A percentile compares a stretch with the other conserved stretches of the same genome.
These are phyloP conservation scores for Fusarium torulosum DNA, from an alignment of 2,329 filamentous ascomycete species.

Conservation along the genomic window DNA sequence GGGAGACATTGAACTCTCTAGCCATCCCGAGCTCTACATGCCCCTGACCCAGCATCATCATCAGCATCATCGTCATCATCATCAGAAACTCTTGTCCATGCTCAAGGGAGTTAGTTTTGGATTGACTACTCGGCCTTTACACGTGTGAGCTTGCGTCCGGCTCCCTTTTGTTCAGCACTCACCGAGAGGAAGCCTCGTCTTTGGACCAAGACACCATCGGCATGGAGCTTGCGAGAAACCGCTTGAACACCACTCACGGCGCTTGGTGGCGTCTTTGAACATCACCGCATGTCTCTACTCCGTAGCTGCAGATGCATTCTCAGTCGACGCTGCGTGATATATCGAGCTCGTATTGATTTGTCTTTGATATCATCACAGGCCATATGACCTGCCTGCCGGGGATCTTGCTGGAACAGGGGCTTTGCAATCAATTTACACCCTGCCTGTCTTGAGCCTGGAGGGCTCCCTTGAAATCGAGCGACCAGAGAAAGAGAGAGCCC, in stretches of 20 bases:
- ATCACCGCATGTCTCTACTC: constrained; percentile 27
- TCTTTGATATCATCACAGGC: constrained; percentile 16
- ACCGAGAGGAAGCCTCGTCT: neutral
- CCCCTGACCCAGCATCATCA: constrained; percentile 3
- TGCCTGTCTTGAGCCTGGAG: neutral
- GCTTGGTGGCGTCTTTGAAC: constrained; percentile 7
- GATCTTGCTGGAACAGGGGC: constrained; percentile 18
- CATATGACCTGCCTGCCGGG: constrained; percentile 14
- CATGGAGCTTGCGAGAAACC: constrained; percentile 23
- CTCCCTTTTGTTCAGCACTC: neutral
- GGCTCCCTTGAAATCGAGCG: constrained; percentile 4
- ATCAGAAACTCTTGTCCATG: neutral
- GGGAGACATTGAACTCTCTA: constrained; percentile 34
- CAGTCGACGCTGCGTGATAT: constrained; percentile 7
- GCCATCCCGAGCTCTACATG: constrained; percentile 29
- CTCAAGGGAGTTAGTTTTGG: neutral
- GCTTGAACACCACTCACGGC: constrained; percentile 1
- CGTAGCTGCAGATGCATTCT: constrained; percentile 5
- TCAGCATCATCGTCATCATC: no score
- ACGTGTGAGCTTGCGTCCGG: neutral
- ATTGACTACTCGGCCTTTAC: neutral
- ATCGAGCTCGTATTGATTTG: constrained; percentile 7
- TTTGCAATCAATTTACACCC: constrained; percentile 5
- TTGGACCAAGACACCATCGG: constrained; percentile 20
- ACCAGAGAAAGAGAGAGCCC: neutral